phyloP scores from a whole-genome alignment of 345 rosid species.

The Pseudoturritis turrita region DNA sequence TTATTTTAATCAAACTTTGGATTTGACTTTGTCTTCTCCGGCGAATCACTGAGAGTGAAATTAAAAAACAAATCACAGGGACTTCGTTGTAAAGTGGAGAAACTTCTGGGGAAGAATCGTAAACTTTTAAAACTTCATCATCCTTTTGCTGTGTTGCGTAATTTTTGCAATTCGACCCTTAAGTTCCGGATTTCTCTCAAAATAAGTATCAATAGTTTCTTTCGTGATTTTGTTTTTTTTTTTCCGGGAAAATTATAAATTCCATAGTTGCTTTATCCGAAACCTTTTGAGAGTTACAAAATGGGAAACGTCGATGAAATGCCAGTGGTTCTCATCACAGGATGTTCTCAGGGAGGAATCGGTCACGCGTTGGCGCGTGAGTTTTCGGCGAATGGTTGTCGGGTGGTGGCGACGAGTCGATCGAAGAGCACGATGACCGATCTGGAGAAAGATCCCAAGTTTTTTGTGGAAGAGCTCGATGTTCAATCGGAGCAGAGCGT shows the following conservation, averaged over 20 bases:
- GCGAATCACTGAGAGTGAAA: background rate
- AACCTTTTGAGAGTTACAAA: background rate
- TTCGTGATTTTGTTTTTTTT: background rate
- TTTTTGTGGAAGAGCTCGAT: constrained; percentile 68
- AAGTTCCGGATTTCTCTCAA: background rate
- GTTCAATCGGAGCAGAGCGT: constrained; percentile 72
- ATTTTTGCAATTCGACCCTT: constrained; percentile 19
- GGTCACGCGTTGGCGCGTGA: constrained; percentile 81
- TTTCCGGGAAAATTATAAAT: background rate
- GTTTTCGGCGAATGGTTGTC: constrained; percentile 63
- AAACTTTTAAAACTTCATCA: background rate
- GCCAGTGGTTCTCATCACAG: constrained; percentile 76
- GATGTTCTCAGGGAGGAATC: constrained; percentile 86
- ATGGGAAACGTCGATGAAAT: constrained; percentile 39
- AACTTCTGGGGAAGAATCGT: background rate
- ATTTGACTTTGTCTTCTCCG: constrained; percentile 16
- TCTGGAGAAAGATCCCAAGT: constrained; percentile 57
- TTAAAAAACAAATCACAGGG: constrained; percentile 4
- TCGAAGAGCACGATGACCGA: constrained; percentile 59
- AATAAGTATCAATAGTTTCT: background rate
- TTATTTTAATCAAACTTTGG: background rate
- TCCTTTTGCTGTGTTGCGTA: background rate
- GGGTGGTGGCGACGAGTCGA: constrained; percentile 78
- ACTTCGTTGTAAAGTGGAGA: background rate
- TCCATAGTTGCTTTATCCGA: background rate